phyloP scores from a whole-genome alignment of 2,329 filamentous ascomycete genomes.

The Mycosphaerella sp. region DNA sequence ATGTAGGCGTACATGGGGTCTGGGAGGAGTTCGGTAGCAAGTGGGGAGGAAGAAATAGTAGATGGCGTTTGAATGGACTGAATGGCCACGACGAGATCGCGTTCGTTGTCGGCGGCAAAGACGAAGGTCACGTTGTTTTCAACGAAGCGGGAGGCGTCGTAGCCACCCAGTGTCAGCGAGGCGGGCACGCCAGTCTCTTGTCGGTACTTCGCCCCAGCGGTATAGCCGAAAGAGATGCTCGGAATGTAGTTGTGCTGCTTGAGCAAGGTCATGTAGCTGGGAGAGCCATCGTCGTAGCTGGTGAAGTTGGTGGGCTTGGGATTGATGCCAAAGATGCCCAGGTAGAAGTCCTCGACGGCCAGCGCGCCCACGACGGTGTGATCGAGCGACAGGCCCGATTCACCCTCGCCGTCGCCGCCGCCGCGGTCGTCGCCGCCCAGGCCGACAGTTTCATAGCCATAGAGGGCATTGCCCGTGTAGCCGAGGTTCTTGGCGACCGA shows the following conservation, averaged over 20 bases:
- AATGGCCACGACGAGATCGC: slow-evolving; percentile 55
- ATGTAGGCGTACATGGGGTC: slow-evolving; percentile 41
- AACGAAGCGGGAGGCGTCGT: slow-evolving; percentile 57
- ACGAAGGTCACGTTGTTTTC: slow-evolving; percentile 57
- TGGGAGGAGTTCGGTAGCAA: slow-evolving; percentile 36
- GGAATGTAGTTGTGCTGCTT: slow-evolving; percentile 56
- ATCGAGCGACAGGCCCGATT: slow-evolving; percentile 36
- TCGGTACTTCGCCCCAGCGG: slow-evolving; percentile 66
- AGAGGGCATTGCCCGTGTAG: slow-evolving; percentile 56
- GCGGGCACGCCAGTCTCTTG: slow-evolving; percentile 32
- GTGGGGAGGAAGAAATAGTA: slow-evolving; percentile 25
- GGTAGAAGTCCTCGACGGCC: slow-evolving; percentile 39
- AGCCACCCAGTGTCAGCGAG: slow-evolving; percentile 62
- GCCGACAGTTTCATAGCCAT: slow-evolving; percentile 50
- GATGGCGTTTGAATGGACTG: slow-evolving; percentile 36
- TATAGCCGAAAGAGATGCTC: slow-evolving; percentile 69
- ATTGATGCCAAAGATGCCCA: slow-evolving; percentile 46
- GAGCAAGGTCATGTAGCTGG: slow-evolving; percentile 48
- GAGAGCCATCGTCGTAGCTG: slow-evolving; percentile 49
- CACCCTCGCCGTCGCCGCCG: slow-evolving; percentile 7
- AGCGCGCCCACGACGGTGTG: slow-evolving; percentile 41
- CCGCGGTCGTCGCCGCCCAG: slow-evolving; percentile 37
- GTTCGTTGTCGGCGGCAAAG: slow-evolving; percentile 51
- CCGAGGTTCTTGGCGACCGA: slow-evolving; percentile 53
- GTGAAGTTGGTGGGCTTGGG: slow-evolving; percentile 47